A percentile compares a stretch with the other conserved stretches of the same genome.
Evolutionary conservation across 306 rosid genomes (phyloP).

Genomic region (Carpinus fangiana): DNA sequence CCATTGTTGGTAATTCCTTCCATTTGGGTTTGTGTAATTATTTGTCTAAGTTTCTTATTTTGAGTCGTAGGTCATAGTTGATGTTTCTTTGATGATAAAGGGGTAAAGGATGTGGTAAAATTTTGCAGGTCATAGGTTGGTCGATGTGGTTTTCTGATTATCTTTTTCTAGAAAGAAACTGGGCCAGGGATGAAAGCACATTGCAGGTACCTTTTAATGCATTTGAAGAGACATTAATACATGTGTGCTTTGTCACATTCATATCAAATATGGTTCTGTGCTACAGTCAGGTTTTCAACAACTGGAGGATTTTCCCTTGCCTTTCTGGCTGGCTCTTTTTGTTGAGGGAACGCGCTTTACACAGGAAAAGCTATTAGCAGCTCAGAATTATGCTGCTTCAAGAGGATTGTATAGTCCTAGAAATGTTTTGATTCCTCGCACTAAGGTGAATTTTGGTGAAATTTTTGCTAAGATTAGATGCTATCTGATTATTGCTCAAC

Average conservation of each 20-base stretch:
- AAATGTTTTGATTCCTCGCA: constrained; percentile 87
- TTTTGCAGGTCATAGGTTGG: constrained; percentile 84
- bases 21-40: background rate
- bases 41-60: background rate
- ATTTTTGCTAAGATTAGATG: background rate
- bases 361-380: constrained; percentile 61
- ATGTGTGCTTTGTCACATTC: background rate
- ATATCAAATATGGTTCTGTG: constrained; percentile 21
- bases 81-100: background rate
- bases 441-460: constrained; percentile 58
- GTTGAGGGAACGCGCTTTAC: constrained; percentile 96
- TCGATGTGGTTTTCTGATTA: constrained; percentile 94
- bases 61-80: background rate
- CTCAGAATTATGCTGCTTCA: constrained; percentile 82
- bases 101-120: constrained; percentile 1
- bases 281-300: constrained; percentile 64
- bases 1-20: too few relatives aligned
- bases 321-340: constrained; percentile 88
- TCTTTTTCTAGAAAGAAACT: constrained; percentile 75
- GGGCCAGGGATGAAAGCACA: constrained; percentile 67
- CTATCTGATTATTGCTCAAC: constrained; percentile 1
- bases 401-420: constrained; percentile 73
- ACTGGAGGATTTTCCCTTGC: constrained; percentile 60
- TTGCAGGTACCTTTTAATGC: constrained; percentile 51
- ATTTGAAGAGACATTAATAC: background rate